phyloP scores from a whole-genome alignment of 164 flowering plant genomes.

The Aristolochia californica region DNA sequence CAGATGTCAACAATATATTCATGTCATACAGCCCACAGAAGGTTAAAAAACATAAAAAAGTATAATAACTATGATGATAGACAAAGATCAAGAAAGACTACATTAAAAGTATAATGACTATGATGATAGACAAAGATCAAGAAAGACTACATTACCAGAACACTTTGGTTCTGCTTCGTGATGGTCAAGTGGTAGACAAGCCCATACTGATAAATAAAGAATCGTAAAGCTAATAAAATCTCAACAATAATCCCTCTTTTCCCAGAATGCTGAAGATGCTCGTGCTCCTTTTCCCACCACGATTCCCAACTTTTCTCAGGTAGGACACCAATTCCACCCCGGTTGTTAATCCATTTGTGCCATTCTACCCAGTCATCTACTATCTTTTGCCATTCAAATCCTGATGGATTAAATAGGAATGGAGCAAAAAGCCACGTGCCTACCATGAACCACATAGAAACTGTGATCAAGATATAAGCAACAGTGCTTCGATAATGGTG shows the following conservation, averaged over 20 bases:
- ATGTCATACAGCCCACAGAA: too few relatives aligned
- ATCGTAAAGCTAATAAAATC: slow-evolving; percentile 63
- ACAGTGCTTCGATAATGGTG: slow-evolving; percentile 47
- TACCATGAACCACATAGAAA: slow-evolving; percentile 98
- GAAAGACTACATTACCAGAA: slow-evolving; percentile 40
- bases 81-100: background rate
- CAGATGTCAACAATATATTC: too few relatives aligned
- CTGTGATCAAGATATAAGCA: slow-evolving; percentile 69
- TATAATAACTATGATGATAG: background rate
- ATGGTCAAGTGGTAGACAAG: slow-evolving; percentile 81
- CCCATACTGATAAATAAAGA: slow-evolving; percentile 91
- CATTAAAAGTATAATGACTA: background rate
- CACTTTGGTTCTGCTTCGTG: slow-evolving; percentile 35
- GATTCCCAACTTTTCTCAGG: slow-evolving; percentile 98
- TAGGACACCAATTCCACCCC: slow-evolving; percentile 91
- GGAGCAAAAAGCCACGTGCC: slow-evolving; percentile 99
- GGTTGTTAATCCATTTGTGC: slow-evolving; percentile 88
- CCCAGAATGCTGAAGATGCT: slow-evolving; percentile 84
- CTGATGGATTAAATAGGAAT: slow-evolving; percentile 93
- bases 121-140: background rate
- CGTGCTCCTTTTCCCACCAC: slow-evolving; percentile 99
- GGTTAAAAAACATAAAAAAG: background rate
- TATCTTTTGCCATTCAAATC: slow-evolving; percentile 99
- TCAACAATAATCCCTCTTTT: slow-evolving; percentile 66
- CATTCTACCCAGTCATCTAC: slow-evolving; percentile 98